Base-by-base conservation (phyloP, 1,139 yeast genomes). In the Meyerozyma carpophila region DNA sequence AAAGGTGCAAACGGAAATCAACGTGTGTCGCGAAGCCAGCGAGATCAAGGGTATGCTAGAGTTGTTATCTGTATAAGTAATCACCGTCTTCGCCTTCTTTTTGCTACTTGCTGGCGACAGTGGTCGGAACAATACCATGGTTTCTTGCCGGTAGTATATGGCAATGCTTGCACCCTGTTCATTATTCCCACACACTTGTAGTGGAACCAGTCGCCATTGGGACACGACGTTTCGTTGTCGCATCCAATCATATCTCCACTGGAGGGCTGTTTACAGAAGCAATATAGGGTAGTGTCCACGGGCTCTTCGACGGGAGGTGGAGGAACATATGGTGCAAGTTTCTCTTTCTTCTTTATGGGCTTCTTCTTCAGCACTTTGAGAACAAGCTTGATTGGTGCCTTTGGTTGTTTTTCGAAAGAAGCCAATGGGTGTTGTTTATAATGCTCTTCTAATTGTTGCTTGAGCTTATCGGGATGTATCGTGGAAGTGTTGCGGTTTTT, bases 1-100 rank as follows among this genome's bases (percentile, higher is more conserved):
- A 55, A 80, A 79, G 56, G 75, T 91, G 37, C 77, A 77, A 47
- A 61, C 68, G 32, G 97, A 91, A 65, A 81, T 90, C 36, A 75
- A 73, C 47, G 83, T 84, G 57, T 88, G 96, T 40, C 81, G 82
- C 58, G 96, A 91, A 60, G 96, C 98, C 8, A 85, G 84, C 62
- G 85, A 82, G 59, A 82, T 93, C 41, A 89, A 86, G 55, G 98
- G 98, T 47, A 93, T 93, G 98, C 73, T 93, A 55, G 94, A 89
- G 63, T 66, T 93, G 52, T 73, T 91, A 54, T 80, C 79, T 43
- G 75, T 73, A 39, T 73, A 61, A 49, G 7, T 27, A 27, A 7
- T 5, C 13, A 11, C 11, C 11, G 44, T 40, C 34, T 32, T 36
- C 29, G 6, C 32, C 14, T 25, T 7, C 50, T 62, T 1, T 43